phyloP scores from a whole-genome alignment of 768 basidiomycete species.

The Xerocomus brunneocitrinus region DNA sequence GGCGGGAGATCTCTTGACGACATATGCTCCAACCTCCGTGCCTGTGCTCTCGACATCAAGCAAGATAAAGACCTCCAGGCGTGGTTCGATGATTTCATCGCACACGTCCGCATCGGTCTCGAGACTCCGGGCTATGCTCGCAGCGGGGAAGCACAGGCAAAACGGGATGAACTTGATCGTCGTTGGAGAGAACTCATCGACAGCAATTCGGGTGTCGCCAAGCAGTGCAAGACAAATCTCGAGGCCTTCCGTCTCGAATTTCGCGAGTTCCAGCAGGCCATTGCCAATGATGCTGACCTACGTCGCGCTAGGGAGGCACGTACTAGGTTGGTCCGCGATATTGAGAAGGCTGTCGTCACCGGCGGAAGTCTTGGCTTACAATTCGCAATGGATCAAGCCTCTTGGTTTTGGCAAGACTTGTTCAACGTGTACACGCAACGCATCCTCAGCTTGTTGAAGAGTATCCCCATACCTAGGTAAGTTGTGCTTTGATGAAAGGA shows the following conservation, averaged over 20 bases:
- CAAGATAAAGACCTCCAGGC: conserved; percentile 48
- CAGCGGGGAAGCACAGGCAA: conserved; percentile 40
- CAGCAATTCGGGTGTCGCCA: conserved; percentile 36
- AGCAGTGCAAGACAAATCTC: conserved; percentile 51
- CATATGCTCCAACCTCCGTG: conserved; percentile 39
- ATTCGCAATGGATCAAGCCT: conserved; percentile 53
- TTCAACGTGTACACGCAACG: conserved; percentile 76
- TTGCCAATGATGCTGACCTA: conserved; percentile 49
- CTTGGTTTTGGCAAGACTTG: conserved; percentile 79
- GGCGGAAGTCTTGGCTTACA: conserved; percentile 42
- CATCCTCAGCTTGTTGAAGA: conserved; percentile 46
- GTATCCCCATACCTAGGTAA: conserved; percentile 67
- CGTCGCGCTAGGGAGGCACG: conserved; percentile 45
- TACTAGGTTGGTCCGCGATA: conserved; percentile 41
- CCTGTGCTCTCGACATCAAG: conserved; percentile 45
- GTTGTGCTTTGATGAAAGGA: conserved; percentile 4
- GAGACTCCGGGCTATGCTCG: conserved; percentile 49
- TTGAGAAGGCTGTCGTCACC: conserved; percentile 40
- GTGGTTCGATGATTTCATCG: conserved; percentile 55
- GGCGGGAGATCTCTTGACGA: conserved; percentile 45
- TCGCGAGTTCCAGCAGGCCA: conserved; percentile 39
- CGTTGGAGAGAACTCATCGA: conserved; percentile 51
- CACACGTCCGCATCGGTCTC: conserved; percentile 41
- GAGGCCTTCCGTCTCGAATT: conserved; percentile 44
- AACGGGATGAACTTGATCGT: conserved; percentile 41